Conservation (phyloP, 2,329 filamentous ascomycete species). For the Fusarium sp. region DNA sequence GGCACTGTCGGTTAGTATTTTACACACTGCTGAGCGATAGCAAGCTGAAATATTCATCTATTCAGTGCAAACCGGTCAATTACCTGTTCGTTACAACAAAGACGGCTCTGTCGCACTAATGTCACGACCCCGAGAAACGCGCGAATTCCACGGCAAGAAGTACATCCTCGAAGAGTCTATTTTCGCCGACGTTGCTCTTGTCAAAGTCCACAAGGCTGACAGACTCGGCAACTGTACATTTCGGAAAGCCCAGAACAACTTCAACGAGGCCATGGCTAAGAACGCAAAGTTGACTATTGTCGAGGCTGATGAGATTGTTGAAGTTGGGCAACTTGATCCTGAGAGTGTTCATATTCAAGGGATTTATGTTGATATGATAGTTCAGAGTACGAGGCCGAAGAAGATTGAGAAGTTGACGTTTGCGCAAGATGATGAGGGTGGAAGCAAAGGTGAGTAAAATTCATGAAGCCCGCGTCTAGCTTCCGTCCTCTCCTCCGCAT, state of each 20-base stretch:
- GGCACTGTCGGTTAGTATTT: constrained; percentile 70
- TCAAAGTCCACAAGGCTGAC: constrained; percentile 92
- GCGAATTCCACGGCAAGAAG: constrained; percentile 87
- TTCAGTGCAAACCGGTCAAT: constrained; percentile 82
- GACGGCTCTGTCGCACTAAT: constrained; percentile 77
- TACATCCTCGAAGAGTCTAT: constrained; percentile 91
- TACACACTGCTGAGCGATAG: fast-evolving
- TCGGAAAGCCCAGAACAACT: constrained; percentile 85
- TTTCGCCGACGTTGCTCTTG: constrained; percentile 87
- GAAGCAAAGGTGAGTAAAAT: background rate
- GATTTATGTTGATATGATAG: constrained; percentile 88
- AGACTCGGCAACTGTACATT: constrained; percentile 90
- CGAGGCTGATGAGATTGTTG: constrained; percentile 90
- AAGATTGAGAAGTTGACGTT: constrained; percentile 78
- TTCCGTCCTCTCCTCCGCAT: too few relatives aligned
- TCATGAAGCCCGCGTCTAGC: too few relatives aligned
- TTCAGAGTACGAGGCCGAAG: constrained; percentile 81
- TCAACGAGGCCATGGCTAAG: constrained; percentile 91
- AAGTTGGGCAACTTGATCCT: constrained; percentile 84
- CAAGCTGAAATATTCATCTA: fast-evolving
- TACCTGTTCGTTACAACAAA: constrained; percentile 80
- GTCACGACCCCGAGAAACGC: constrained; percentile 84
- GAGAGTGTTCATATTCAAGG: constrained; percentile 86
- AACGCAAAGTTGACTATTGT: constrained; percentile 91
- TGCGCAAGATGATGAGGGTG: background rate